phyloP scores from a whole-genome alignment of 306 rosid genomes.

The Psophocarpus tetragonolobus region DNA sequence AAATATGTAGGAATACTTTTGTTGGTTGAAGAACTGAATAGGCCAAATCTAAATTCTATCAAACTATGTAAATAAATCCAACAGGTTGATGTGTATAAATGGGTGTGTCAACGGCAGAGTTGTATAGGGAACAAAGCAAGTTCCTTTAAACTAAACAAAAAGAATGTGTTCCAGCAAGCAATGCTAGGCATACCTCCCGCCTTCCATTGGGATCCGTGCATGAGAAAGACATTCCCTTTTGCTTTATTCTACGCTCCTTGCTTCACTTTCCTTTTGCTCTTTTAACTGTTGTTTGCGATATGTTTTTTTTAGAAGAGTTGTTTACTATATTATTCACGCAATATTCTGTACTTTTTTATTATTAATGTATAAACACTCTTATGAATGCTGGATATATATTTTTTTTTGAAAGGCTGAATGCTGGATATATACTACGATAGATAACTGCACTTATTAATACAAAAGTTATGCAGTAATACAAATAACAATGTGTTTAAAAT shows the following conservation, averaged over 20 bases:
- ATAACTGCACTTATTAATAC: not conserved
- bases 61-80: constrained; percentile 39
- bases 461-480: not conserved
- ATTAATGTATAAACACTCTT: not conserved
- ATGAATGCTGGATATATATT: not conserved
- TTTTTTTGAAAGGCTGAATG: too few species aligned
- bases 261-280: constrained; percentile 32
- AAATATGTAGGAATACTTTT: constrained; percentile 9
- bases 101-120: constrained; percentile 32
- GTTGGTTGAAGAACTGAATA: constrained; percentile 40
- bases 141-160: constrained; percentile 62
- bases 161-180: constrained; percentile 62
- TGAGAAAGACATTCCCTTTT: constrained; percentile 67
- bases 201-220: constrained; percentile 72
- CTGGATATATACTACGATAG: not conserved
- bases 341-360: not conserved
- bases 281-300: not conserved
- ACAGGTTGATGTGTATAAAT: constrained; percentile 12
- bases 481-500: not conserved
- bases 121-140: constrained; percentile 45
- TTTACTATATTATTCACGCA: not conserved
- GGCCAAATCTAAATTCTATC: constrained; percentile 40
- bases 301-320: not conserved
- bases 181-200: constrained; percentile 51
- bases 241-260: constrained; percentile 43